Evolutionary conservation across 495 filamentous ascomycete species (phyloP).

Genomic region (Hypoxylon trugodes): DNA sequence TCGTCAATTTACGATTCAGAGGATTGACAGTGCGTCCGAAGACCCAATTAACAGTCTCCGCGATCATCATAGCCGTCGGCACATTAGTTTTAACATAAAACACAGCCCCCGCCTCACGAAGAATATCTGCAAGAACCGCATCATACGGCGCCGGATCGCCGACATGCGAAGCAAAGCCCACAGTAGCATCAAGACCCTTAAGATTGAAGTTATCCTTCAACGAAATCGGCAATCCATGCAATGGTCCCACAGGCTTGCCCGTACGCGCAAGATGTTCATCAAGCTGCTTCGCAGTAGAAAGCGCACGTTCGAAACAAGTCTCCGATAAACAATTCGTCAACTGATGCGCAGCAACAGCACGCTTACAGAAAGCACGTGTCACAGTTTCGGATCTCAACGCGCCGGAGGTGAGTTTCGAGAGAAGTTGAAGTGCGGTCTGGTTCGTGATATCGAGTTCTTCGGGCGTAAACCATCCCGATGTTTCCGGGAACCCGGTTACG

Average conservation of each 20-base stretch:
- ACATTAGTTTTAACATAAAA: conserved; percentile 93
- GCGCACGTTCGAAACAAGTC: conserved; percentile 44
- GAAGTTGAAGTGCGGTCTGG: conserved; percentile 38
- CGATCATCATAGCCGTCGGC: conserved; percentile 83
- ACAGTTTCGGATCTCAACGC: conserved; percentile 44
- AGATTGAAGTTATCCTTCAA: conserved; percentile 79
- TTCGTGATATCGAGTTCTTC: conserved; percentile 48
- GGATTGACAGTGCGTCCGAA: conserved; percentile 81
- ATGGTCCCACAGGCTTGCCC: conserved; percentile 61
- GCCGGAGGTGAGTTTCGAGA: conserved; percentile 42
- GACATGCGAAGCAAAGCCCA: conserved; percentile 48
- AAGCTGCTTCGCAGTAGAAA: conserved; percentile 29
- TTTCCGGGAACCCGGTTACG: conserved; percentile 50
- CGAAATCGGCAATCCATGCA: conserved; percentile 85
- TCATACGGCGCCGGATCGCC: conserved; percentile 40
- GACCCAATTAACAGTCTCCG: conserved; percentile 83
- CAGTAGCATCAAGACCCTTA: conserved; percentile 62
- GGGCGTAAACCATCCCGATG: conserved; percentile 48
- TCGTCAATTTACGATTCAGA: conserved; percentile 76
- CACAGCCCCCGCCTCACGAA: conserved; percentile 82
- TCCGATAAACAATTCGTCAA: conserved; percentile 47
- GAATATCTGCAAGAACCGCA: conserved; percentile 52
- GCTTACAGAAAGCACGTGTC: conserved; percentile 50
- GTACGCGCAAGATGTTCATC: conserved; percentile 69
- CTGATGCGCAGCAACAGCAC: conserved; percentile 46